Evolutionary conservation across 192 early-diverging fungal genomes (phyloP), one percentile per base, ranked within the genome.

Genomic region (Umbelopsis isabellina): DNA sequence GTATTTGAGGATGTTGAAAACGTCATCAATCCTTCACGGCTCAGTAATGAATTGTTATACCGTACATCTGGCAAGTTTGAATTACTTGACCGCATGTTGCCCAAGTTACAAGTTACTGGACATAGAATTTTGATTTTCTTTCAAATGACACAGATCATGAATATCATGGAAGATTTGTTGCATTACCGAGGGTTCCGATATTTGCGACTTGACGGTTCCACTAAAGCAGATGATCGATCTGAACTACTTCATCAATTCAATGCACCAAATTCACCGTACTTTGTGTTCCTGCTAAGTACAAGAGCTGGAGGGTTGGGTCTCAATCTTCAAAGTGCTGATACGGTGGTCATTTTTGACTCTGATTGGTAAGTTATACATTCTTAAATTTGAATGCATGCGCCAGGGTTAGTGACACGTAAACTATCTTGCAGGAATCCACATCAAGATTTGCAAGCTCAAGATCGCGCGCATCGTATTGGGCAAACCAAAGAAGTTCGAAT

Each of bases 401-500:
- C 37, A 6, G 0, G 5, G 37, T 41, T 6, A 41, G 7, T 4
- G 6, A 41, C n/a, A 41, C 37, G 1, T 5, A 41, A 41, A 10
- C 1, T 41, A 10, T 41, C 6, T 10, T 41, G 37, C 46, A 74
- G 72, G 89, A 98, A 98, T 73, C 98, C 98, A 46, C 95, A 97
- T 77, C 94, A 95, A 68, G 98, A 99, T 83, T 84, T 97, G 37
- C 98, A 99, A 84, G 98, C 98, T 0, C 97, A 97, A 80, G 98
- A 98, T 87, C 95, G 98, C 79, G 98, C 98, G 6, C 97, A 99
- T 84, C 94, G 98, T 81, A 99, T 99, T 73, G 98, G 98, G 45
- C 98, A 99, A 80, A 98, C 90, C 13, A 98, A 97, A 71, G 96
- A 98, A 81, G 98, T 99, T 22, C 90, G 93, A 18, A 95, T 99